Percentiles rank a stretch among this genome's conserved stretches.
Conservation (phyloP, 2,329 filamentous ascomycete genomes). For the Ceratocystis alfenasii region DNA sequence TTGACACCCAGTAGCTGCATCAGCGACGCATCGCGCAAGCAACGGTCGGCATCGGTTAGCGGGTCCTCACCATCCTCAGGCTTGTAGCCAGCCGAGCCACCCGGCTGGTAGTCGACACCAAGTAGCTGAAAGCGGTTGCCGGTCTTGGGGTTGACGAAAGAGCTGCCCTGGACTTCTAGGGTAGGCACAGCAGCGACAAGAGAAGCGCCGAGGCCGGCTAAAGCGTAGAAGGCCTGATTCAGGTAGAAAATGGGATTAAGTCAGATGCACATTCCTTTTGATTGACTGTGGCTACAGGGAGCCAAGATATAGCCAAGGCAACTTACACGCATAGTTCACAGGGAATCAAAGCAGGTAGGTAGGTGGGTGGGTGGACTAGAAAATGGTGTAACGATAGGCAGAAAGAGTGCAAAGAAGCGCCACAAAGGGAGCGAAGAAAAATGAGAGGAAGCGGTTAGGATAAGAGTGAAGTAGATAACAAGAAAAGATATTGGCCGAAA, state of each 20-base stretch:
- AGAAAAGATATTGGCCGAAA: not conserved
- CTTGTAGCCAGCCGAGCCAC: constrained; percentile 51
- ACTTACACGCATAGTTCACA: constrained; percentile 21
- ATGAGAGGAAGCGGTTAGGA: constrained; percentile 1
- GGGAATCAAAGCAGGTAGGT: not conserved
- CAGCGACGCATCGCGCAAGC: constrained; percentile 52
- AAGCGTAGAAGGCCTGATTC: constrained; percentile 23
- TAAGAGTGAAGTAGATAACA: constrained; percentile 9
- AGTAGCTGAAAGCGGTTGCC: constrained; percentile 54
- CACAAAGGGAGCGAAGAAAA: not conserved
- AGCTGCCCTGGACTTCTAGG: constrained; percentile 43
- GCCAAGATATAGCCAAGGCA: constrained; percentile 6
- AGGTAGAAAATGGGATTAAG: not conserved
- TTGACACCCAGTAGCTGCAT: constrained; percentile 55
- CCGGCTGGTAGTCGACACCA: constrained; percentile 58
- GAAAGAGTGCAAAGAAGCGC: not conserved
- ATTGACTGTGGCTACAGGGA: not conserved
- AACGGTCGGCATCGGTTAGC: constrained; percentile 45
- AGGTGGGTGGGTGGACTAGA: not conserved
- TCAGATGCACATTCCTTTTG: constrained; percentile 4
- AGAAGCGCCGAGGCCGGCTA: constrained; percentile 43
- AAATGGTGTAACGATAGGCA: not conserved
- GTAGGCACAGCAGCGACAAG: constrained; percentile 45
- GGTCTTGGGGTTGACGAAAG: constrained; percentile 48
- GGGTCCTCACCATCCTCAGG: constrained; percentile 44